These are phyloP conservation scores for Coemansia sp. DNA, from an alignment of 192 early-diverging fungal genomes.

Conservation along the genomic window DNA sequence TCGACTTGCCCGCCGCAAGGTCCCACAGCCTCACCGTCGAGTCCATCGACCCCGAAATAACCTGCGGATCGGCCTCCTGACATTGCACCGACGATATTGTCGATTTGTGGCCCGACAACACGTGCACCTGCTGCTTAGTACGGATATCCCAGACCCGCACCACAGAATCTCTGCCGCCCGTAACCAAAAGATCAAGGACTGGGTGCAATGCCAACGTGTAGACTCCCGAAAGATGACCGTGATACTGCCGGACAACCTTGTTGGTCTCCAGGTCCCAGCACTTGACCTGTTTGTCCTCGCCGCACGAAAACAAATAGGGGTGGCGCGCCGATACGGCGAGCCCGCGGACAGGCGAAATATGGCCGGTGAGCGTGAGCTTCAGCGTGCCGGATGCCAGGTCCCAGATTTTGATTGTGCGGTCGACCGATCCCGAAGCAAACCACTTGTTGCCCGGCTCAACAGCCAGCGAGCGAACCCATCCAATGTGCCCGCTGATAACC, in stretches of 20 bases:
- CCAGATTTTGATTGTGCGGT: slow-evolving; percentile 99
- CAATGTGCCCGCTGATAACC: slow-evolving; percentile 96
- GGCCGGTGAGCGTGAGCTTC: slow-evolving; percentile 94
- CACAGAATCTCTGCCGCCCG: slow-evolving; percentile 91
- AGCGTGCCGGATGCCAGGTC: slow-evolving; percentile 97
- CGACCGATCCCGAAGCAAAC: slow-evolving; percentile 98
- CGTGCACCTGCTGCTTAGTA: slow-evolving; percentile 90
- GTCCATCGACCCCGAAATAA: slow-evolving; percentile 93
- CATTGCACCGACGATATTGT: slow-evolving; percentile 87
- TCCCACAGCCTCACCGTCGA: slow-evolving; percentile 96
- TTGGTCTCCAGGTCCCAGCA: slow-evolving; percentile 99
- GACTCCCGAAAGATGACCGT: slow-evolving; percentile 95
- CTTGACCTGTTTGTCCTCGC: slow-evolving; percentile 99
- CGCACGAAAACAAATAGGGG: slow-evolving; percentile 95
- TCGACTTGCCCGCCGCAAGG: slow-evolving; percentile 92
- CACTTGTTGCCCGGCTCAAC: slow-evolving; percentile 96
- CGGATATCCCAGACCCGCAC: slow-evolving; percentile 99
- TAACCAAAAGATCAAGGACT: slow-evolving; percentile 90
- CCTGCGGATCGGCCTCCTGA: slow-evolving; percentile 96
- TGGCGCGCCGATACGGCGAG: slow-evolving; percentile 92
- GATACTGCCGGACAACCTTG: slow-evolving; percentile 98
- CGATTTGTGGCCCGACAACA: slow-evolving; percentile 81
- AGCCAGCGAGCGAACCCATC: slow-evolving; percentile 92
- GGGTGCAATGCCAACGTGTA: slow-evolving; percentile 93
- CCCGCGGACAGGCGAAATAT: slow-evolving; percentile 93